Evolutionary conservation across 2,329 filamentous ascomycete species (phyloP), one percentile per base, ranked within the genome.

Genomic region (Trichoderma sp.): DNA sequence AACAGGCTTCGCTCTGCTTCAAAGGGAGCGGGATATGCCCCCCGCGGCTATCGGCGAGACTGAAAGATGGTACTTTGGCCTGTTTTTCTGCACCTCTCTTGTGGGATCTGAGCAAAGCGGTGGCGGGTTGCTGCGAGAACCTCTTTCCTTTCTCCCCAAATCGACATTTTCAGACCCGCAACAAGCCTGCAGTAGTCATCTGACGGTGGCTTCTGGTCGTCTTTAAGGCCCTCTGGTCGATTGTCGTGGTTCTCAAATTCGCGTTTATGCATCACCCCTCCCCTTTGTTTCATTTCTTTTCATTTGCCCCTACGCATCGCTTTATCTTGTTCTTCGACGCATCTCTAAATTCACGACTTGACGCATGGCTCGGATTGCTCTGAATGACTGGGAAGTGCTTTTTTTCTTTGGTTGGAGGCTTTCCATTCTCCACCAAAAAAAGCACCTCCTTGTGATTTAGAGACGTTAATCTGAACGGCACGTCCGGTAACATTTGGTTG

Each of bases 1-100:
- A 90, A 89, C 88, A 92, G 90, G 89, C 90, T 92, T 86, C 90
- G 90, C 86, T 92, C 90, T 85, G 88, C 89, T 86, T 90, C 90
- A 77, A 91, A 90, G 83, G 88, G 88, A 84, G 85, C 82, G 83
- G 83, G 76, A 77, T 74, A 79, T 74, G 77, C 78, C 78, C 78
- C 78, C 73, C 78, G 78, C 76, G 77, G 71, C 73, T 77, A 78
- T 73, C 77, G 77, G 72, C 76, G 78, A 53, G 73, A 73, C 65
- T 76, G 72, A 78, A 73, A 74, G 71, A 75, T 73, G 73, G 60
- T 34, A 37, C 25, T 29, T 29, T 72, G 50, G 68, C 70, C 71
- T 57, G 65, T 60, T 57, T 58, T 56, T 64, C n/a, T 56, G 61
- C 69, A 61, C 61, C 61, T 58, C 64, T 60, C 69, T 48, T 67